These are phyloP conservation scores for Medicago ruthenica DNA, from an alignment of 306 rosid species.

Conservation along the genomic window DNA sequence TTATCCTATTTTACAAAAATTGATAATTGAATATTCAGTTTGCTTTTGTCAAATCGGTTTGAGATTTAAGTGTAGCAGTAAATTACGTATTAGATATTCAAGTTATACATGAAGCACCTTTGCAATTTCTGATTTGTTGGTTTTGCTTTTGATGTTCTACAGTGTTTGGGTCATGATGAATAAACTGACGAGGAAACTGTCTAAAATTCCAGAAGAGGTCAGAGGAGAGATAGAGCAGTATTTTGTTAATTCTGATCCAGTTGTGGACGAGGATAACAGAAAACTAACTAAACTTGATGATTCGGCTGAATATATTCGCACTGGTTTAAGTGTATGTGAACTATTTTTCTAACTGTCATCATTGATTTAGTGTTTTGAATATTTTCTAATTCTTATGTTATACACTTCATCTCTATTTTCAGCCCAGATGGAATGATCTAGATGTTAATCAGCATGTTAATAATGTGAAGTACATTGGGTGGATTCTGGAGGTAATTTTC, in stretches of 20 bases:
- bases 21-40: not conserved
- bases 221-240: conserved; percentile 74
- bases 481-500: conserved; percentile 89
- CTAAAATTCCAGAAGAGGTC: conserved; percentile 92
- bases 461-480: conserved; percentile 96
- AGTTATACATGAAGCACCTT: conserved; percentile 19
- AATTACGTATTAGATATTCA: not conserved
- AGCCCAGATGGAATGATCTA: conserved; percentile 96
- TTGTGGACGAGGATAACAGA: conserved; percentile 82
- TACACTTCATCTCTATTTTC: conserved; percentile 33
- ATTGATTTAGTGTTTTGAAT: conserved; percentile 10
- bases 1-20: not conserved
- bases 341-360: conserved; percentile 7
- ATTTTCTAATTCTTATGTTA: conserved; percentile 21
- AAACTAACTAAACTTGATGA: conserved; percentile 78
- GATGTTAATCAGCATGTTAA: conserved; percentile 98
- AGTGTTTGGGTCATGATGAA: conserved; percentile 99
- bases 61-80: not conserved
- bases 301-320: conserved; percentile 61
- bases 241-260: conserved; percentile 70
- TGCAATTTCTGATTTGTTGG: conserved; percentile 33
- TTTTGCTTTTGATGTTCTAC: conserved; percentile 48
- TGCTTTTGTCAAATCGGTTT: conserved; percentile 3
- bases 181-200: conserved; percentile 83
- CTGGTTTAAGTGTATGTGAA: conserved; percentile 75